Evolutionary conservation across 441 rosid species (phyloP).

Genomic region (Erodium texanum): DNA sequence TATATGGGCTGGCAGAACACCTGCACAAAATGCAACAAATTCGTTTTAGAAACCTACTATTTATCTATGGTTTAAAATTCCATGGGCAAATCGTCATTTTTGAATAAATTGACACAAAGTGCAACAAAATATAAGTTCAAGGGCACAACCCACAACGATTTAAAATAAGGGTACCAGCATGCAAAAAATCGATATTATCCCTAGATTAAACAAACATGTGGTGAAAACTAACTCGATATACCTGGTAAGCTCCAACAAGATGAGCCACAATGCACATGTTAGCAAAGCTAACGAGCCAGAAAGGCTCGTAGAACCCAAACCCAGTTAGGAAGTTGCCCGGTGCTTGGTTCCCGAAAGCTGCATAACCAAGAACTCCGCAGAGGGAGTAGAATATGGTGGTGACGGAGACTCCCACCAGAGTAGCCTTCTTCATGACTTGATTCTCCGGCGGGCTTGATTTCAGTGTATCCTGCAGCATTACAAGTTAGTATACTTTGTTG

Average conservation of each 20-base stretch:
- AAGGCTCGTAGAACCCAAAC: conserved; percentile 51
- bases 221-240: conserved; percentile 5
- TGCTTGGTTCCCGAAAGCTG: conserved; percentile 47
- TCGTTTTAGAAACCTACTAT: too few species aligned
- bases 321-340: conserved; percentile 58
- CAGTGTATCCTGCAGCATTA: conserved; percentile 37
- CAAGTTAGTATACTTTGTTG: not conserved
- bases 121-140: too few species aligned
- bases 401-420: conserved; percentile 29
- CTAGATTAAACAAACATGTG: too few species aligned
- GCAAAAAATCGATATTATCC: too few species aligned
- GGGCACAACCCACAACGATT: too few species aligned
- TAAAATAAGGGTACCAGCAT: too few species aligned
- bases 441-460: conserved; percentile 51
- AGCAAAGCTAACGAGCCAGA: conserved; percentile 53
- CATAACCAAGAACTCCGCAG: conserved; percentile 56
- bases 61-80: too few species aligned
- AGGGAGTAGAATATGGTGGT: conserved; percentile 50
- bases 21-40: not conserved
- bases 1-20: conserved; percentile 8
- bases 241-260: conserved; percentile 59
- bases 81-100: too few species aligned
- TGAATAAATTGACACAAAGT: too few species aligned
- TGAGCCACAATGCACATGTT: conserved; percentile 50
- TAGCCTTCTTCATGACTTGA: conserved; percentile 48